Evolutionary conservation across 192 early-diverging fungal genomes (phyloP), one percentile per base, ranked within the genome.

Genomic region (Gryganskiella cystojenkinii): DNA sequence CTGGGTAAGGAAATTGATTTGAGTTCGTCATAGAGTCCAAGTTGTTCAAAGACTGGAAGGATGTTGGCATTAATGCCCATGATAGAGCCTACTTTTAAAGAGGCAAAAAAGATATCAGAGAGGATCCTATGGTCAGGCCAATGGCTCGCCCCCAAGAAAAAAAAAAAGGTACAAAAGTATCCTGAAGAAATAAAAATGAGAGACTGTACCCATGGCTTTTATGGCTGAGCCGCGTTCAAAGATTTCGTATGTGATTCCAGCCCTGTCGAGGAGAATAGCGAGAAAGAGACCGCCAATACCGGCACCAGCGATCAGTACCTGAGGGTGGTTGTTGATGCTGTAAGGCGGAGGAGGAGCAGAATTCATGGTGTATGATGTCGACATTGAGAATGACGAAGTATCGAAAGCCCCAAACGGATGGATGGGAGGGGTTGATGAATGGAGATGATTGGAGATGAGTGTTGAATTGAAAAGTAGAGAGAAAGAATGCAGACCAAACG

Each of bases 21-120:
- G 3, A 71, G 43, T 1, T 62, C 60, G 4, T 71, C 69, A 28
- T 49, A 62, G 4, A 71, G 27, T 2, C 60, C 60, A n/a, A 71
- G 25, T 24, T 71, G 69, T 34, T 71, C 69, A 62, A 71, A 62
- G 13, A 62, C 69, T 17, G 69, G 69, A 20, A 71, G 42, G 28
- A 71, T 62, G 24, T 63, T 62, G 1, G 54, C 60, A 14, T 71
- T 71, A 9, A 71, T 30, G 3, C 58, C 52, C 60, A 71, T 54
- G 45, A 71, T 28, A 14, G 69, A 57, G 8, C 69, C 69, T 70
- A 34, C 17, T 35, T 22, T 4, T 9, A 10, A 14, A 22, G 24
- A 56, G 43, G 15, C 35, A 1, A 54, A 43, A 54, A 1, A 34
- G 31, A 34, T 17, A 42, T 11, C 4, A 33, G 33, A 31, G 25